These are phyloP conservation scores for Coemansia sp. DNA, from an alignment of 192 early-diverging fungal species.

Conservation along the genomic window DNA sequence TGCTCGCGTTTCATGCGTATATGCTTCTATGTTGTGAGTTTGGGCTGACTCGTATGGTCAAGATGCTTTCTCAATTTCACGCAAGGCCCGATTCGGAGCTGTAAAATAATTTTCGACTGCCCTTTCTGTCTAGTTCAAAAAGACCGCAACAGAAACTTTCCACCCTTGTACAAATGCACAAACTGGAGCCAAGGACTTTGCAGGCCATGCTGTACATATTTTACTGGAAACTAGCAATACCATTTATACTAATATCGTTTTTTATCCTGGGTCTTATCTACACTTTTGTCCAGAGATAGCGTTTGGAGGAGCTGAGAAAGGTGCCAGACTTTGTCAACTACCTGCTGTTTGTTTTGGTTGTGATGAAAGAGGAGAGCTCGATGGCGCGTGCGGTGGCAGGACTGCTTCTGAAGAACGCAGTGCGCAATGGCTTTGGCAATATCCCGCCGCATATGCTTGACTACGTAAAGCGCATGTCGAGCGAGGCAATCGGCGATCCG, in stretches of 20 bases:
- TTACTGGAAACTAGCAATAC: background rate
- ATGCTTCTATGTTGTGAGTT: background rate
- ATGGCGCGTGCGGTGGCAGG: slow-evolving; percentile 83
- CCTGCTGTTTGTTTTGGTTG: slow-evolving; percentile 82
- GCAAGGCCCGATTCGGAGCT: background rate
- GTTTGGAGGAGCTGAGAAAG: slow-evolving; percentile 71
- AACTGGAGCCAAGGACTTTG: no score
- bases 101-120: background rate
- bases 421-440: slow-evolving; percentile 58
- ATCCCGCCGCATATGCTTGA: slow-evolving; percentile 63
- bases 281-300: slow-evolving; percentile 49
- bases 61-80: background rate
- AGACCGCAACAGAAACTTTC: background rate
- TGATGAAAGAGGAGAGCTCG: slow-evolving; percentile 64
- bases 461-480: slow-evolving; percentile 64
- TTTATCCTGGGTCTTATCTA: slow-evolving; percentile 1
- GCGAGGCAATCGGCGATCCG: slow-evolving; percentile 69
- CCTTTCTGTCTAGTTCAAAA: background rate
- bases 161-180: no score
- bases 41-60: background rate
- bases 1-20: background rate
- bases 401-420: slow-evolving; percentile 76
- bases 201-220: no score
- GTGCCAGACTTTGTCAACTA: slow-evolving; percentile 91
- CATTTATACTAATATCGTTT: background rate